These are phyloP conservation scores for Leccinellum rugosiceps DNA, from an alignment of 768 basidiomycete species.

Conservation along the genomic window DNA sequence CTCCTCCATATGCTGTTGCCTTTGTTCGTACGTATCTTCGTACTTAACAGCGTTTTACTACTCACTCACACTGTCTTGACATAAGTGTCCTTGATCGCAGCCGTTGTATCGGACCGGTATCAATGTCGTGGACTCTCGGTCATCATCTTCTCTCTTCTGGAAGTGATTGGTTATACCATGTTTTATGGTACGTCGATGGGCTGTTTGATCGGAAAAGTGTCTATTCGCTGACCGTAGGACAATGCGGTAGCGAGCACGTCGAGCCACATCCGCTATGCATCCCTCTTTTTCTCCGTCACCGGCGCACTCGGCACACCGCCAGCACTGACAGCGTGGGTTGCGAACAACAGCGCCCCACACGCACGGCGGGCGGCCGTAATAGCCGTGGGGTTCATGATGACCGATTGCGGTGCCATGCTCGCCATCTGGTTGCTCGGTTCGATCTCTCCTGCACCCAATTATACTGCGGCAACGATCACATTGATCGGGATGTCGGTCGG, in stretches of 20 bases:
- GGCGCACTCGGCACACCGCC: neutral
- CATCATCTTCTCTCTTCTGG: slow-evolving; percentile 42
- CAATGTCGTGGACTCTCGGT: slow-evolving; percentile 46
- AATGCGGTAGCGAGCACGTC: neutral
- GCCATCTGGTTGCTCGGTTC: neutral
- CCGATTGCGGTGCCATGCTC: neutral
- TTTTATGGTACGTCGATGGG: slow-evolving; percentile 43
- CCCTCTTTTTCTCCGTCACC: neutral
- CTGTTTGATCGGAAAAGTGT: neutral
- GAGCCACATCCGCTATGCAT: neutral
- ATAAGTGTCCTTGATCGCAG: slow-evolving; percentile 36
- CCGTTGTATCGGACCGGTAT: slow-evolving; percentile 53
- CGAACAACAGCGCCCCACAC: neutral
- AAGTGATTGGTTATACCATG: slow-evolving; percentile 51
- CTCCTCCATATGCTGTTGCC: slow-evolving; percentile 28
- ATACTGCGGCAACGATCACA: neutral
- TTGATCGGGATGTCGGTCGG: neutral
- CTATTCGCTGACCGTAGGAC: neutral
- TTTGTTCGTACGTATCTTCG: slow-evolving; percentile 17
- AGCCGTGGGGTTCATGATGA: neutral
- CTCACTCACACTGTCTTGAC: neutral
- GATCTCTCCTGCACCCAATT: neutral
- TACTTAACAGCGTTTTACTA: neutral
- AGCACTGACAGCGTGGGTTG: neutral
- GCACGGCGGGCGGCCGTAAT: neutral